Evolutionary conservation across 495 filamentous ascomycete species (phyloP), one percentile per base, ranked within the genome.

Genomic region (Emericellopsis terricola): DNA sequence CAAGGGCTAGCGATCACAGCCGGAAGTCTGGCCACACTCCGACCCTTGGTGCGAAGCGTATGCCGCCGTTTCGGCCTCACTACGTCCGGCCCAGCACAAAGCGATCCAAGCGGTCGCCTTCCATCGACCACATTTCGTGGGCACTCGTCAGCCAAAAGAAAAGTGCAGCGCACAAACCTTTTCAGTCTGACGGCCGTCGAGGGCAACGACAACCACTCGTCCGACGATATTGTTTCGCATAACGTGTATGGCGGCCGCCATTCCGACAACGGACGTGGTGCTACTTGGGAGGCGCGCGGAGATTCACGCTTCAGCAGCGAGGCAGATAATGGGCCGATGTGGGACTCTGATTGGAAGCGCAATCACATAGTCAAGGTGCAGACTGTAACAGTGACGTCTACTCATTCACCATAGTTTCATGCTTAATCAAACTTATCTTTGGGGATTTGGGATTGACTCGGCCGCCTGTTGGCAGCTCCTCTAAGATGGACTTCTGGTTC

Each of bases 1-100:
- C 38, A 36, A 8, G 40, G 49, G 11, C 45, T 54, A 16, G 53
- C 47, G 19, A 52, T 56, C 28, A 52, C 47, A 2, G 49, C 51
- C 8, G 47, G 39, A 10, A 43, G 39, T n/a, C 36, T 52, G 2
- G 49, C 47, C 10, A 54, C 49, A 13, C 34, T 56, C 9, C 43
- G 44, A 4, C 50, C 52, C 3, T 38, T 56, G 3, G 19, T 56
- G 11, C 27, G 16, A 2, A 15, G 13, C 8, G 2, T 38, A 3
- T 35, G 15, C 10, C 23, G 19, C 11, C 5, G 8, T 16, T 15
- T 16, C 29, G 29, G 15, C 8, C 8, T 15, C 16, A 5, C 16
- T 11, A 6, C 4, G 15, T 8, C 15, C 18, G 15, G 11, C n/a
- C n/a, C 29, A 16, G 15, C 29, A 31, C 9, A 8, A 16, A n/a